Evolutionary conservation across 495 filamentous ascomycete species (phyloP).

Genomic region (Oidiodendron maius): DNA sequence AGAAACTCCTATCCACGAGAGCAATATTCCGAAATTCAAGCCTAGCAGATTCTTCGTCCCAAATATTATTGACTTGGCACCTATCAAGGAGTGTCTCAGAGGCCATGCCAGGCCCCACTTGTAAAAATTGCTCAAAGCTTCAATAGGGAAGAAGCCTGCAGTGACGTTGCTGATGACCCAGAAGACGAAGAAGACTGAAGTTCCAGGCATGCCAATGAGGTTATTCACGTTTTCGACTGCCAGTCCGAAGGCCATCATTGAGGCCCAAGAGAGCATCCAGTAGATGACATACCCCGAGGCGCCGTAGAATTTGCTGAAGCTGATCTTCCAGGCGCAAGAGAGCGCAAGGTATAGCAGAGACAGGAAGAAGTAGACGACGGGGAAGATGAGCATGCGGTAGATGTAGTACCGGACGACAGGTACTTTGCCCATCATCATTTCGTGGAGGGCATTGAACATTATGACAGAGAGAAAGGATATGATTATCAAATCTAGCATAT

Average conservation of each 20-base stretch:
- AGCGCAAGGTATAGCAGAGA: neutral
- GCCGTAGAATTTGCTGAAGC: conserved; percentile 7
- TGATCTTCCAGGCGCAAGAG: conserved; percentile 2
- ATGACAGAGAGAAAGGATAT: conserved; percentile 4
- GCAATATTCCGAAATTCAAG: neutral
- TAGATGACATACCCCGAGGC: conserved; percentile 1
- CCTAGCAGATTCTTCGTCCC: conserved; percentile 1
- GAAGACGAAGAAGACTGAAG: conserved; percentile 4
- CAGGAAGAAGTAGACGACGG: neutral
- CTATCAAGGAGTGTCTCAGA: neutral
- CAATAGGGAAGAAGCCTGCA: conserved; percentile 3
- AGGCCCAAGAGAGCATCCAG: conserved; percentile 6
- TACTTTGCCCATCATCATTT: conserved; percentile 4
- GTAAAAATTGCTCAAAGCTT: conserved; percentile 1
- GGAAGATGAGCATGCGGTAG: neutral
- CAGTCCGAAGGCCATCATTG: conserved; percentile 4
- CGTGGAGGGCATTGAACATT: conserved; percentile 1
- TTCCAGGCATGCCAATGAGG: neutral
- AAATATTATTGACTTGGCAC: neutral
- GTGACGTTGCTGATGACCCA: conserved; percentile 3
- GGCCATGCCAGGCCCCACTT: conserved; percentile 1
- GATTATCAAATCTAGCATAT: conserved; percentile 2
- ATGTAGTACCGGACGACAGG: neutral
- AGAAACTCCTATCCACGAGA: neutral
- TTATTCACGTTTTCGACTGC: conserved; percentile 5